Evolutionary conservation across 805 yeast species (phyloP), one percentile per base, ranked within the genome.

Genomic region (Brettanomyces sp.): DNA sequence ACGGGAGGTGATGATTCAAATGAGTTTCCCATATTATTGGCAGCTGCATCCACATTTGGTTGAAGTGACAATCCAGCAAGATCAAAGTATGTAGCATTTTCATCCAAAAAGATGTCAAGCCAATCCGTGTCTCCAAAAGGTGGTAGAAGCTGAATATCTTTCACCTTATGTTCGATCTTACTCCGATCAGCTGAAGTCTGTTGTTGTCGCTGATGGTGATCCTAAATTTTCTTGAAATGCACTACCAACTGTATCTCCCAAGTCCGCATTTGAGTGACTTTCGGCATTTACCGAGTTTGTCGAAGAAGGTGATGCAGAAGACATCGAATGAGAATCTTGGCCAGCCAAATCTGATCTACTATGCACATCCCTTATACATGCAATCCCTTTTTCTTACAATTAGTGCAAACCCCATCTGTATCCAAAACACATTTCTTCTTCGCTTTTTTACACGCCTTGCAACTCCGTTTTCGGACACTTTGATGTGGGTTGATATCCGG

Each of bases 41-140:
- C 43, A 7, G 12, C 42, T 33, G 23, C 11, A 18, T 23, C n/a
- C 14, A 28, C 36, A 28, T 28, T 28, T 28, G 32, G 32, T 12
- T 39, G 36, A 39, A 42, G n/a, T 25, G 24, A 21, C 22, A 46
- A 37, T 14, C 39, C 48, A 7, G 45, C 48, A 5, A 46, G 37
- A 18, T 46, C 48, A 7, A 42, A 34, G 39, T 41, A 46, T 13
- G 34, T n/a, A 14, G 48, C 22, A 22, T 42, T 36, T 37, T 46
- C 42, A 21, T 46, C 48, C n/a, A 46, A 39, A 18, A 46, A 46
- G 14, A 34, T 36, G 23, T 46, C 42, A 35, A 46, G 34, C 48
- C 48, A 46, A 24, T 46, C 48, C 3, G 45, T 43, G 33, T 46
- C 48, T 5, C 22, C 22, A 14, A 36, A 14, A 36, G 22, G 7